Conservation (phyloP, 805 yeast species). For the Suhomyces sp. region DNA sequence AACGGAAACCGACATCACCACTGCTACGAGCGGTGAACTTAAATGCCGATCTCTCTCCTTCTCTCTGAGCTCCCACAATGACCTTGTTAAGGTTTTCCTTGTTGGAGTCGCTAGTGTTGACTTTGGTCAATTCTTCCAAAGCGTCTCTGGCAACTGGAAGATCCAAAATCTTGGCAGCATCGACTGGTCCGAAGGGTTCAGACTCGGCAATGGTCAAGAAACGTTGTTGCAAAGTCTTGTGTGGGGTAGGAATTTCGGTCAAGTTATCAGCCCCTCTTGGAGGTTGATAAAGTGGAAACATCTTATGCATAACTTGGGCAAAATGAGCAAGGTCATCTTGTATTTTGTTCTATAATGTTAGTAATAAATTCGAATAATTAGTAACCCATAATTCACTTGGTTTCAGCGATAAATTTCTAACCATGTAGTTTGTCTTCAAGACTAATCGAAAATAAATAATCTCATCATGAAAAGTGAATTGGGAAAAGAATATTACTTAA, state of each 20-base stretch:
- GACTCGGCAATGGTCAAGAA: conserved; percentile 89
- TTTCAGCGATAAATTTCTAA: conserved; percentile 37
- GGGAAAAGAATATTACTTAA: conserved; percentile 45
- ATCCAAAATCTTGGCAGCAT: conserved; percentile 81
- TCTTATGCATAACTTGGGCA: conserved; percentile 61
- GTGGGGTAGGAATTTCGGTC: conserved; percentile 92
- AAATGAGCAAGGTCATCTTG: conserved; percentile 53
- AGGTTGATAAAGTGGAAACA: conserved; percentile 71
- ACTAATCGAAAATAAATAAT: conserved; percentile 60
- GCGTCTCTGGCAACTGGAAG: conserved; percentile 87
- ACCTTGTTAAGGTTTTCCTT: conserved; percentile 30
- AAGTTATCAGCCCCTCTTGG: conserved; percentile 59
- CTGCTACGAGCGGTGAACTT: conserved; percentile 74
- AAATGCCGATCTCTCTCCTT: conserved; percentile 71
- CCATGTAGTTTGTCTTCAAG: conserved; percentile 68
- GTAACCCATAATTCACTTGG: not conserved
- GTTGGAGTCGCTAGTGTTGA: conserved; percentile 45
- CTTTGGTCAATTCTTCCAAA: conserved; percentile 63
- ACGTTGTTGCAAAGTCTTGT: conserved; percentile 74
- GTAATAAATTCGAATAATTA: not conserved
- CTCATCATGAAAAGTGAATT: conserved; percentile 40
- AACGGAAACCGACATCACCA: conserved; percentile 86
- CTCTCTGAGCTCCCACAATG: conserved; percentile 52
- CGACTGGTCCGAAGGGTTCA: conserved; percentile 93
- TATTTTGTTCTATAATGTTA: conserved; percentile 11